A percentile compares a stretch with the other conserved stretches of the same genome.
phyloP scores from a whole-genome alignment of 768 basidiomycete genomes.

The Kwoniella dejecticola region DNA sequence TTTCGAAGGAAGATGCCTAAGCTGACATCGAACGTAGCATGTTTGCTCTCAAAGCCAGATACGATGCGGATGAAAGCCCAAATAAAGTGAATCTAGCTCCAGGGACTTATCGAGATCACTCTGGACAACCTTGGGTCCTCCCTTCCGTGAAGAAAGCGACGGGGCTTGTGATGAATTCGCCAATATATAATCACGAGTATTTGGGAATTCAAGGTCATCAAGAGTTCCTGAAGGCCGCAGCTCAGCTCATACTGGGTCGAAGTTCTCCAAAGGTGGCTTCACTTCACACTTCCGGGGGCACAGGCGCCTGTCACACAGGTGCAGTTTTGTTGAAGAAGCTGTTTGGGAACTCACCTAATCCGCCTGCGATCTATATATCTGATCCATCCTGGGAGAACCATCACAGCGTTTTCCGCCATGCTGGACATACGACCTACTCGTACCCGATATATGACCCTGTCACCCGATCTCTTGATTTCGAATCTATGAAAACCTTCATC shows the following conservation, averaged over 20 bases:
- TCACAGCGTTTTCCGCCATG: constrained; percentile 75
- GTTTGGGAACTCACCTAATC: constrained; percentile 66
- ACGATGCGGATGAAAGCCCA: constrained; percentile 15
- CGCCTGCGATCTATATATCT: constrained; percentile 72
- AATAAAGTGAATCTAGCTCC: constrained; percentile 58
- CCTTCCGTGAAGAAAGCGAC: constrained; percentile 86
- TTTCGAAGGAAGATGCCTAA: too few species aligned
- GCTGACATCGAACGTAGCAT: neutral
- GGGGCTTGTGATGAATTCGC: constrained; percentile 49
- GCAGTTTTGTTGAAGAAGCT: constrained; percentile 74
- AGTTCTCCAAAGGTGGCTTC: constrained; percentile 68
- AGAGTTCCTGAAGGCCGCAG: constrained; percentile 78
- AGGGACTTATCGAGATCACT: constrained; percentile 87
- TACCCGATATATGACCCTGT: constrained; percentile 90
- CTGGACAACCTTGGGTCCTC: constrained; percentile 89
- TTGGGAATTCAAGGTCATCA: constrained; percentile 67
- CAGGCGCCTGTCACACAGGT: constrained; percentile 91
- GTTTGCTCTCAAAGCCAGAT: constrained; percentile 13
- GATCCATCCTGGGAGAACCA: constrained; percentile 96
- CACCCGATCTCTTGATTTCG: constrained; percentile 82
- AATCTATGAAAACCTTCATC: constrained; percentile 66
- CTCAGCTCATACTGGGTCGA: constrained; percentile 76
- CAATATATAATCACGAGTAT: constrained; percentile 68
- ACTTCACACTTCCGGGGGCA: constrained; percentile 93
- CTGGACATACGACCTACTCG: constrained; percentile 76